Percentiles rank a stretch among this genome's conserved stretches.
phyloP scores from a whole-genome alignment of 257 asterid genomes.

The Orobanche coerulescens region DNA sequence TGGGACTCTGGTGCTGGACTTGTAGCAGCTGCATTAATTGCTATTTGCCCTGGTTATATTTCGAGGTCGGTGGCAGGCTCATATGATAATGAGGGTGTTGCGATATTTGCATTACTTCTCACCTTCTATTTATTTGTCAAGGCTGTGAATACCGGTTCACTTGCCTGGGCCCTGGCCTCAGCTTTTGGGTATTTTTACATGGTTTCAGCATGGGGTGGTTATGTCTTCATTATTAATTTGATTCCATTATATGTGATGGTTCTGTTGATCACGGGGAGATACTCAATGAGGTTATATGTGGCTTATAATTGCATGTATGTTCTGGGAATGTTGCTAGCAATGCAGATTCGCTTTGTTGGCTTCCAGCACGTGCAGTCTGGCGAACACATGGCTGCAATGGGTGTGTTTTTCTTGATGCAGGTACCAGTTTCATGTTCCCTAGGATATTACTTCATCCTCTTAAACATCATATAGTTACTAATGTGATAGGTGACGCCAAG shows the following conservation, averaged over 20 bases:
- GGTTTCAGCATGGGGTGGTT: constrained; percentile 99
- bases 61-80: constrained; percentile 99
- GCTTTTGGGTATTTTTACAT: constrained; percentile 95
- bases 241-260: constrained; percentile 90
- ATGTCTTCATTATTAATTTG: constrained; percentile 91
- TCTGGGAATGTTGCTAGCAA: constrained; percentile 88
- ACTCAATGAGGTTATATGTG: constrained; percentile 91
- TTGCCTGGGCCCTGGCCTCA: constrained; percentile 93
- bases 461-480: too few species aligned
- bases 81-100: constrained; percentile 96
- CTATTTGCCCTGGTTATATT: constrained; percentile 98
- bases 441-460: neutral
- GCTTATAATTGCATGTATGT: constrained; percentile 93
- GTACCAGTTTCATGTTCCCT: constrained; percentile 24
- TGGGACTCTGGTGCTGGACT: constrained; percentile 99
- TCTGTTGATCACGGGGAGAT: constrained; percentile 85
- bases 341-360: constrained; percentile 98
- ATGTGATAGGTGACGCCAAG: too few species aligned
- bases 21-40: constrained; percentile 90
- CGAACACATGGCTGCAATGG: constrained; percentile 99
- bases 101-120: constrained; percentile 88
- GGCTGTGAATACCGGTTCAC: constrained; percentile 99
- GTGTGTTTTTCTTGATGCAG: constrained; percentile 98
- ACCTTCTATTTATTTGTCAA: constrained; percentile 94
- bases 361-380: constrained; percentile 99